Base-by-base conservation (phyloP, 805 yeast species). In the Ogataea ganodermae region DNA sequence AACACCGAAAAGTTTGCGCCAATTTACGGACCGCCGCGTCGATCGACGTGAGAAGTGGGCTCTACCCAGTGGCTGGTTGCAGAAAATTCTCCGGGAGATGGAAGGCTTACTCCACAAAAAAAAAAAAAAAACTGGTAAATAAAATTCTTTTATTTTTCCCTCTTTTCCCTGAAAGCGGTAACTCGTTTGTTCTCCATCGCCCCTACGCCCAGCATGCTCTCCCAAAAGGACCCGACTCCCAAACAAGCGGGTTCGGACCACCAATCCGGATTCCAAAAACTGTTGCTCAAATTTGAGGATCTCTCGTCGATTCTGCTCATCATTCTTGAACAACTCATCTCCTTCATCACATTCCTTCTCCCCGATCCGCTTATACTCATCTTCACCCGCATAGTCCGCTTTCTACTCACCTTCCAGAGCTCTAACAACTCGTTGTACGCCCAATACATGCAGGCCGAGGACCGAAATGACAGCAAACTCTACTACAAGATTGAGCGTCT, bases 401-500 rank as follows among this genome's bases (percentile, higher is more conserved):
- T 48, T 9, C 35, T 63, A 4, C 61, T 62, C 36, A 43, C 50
- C 22, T 42, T 55, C 20, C 54, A 57, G 18, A 50, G 51, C 12
- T 40, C 59, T 5, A 58, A 53, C 38, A 57, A 58, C 45, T 45
- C 53, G 9, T 53, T 51, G 3, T 62, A 63, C 42, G 58, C 61
- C 43, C 49, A 55, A 16, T 58, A 58, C 38, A 26, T 64, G 8
- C 38, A 47, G 12, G 50, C 52, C 1, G 36, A 35, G 7, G 49
- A 47, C 23, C 46, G 49, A 3, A 33, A 43, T n/a, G 50, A 53
- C 14, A 59, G 55, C 43, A 44, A 49, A 9, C 44, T 58, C 6
- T 35, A 55, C 17, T 30, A 44, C 4, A 52, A 62, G 16, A 58
- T 70, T n/a, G 67, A 70, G 42, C 49, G 46, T 7, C 52, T 84